Percentiles rank a stretch among this genome's conserved stretches.
These are phyloP conservation scores for Cladochytrium replicatum DNA, from an alignment of 192 early-diverging fungal genomes.

Conservation along the genomic window DNA sequence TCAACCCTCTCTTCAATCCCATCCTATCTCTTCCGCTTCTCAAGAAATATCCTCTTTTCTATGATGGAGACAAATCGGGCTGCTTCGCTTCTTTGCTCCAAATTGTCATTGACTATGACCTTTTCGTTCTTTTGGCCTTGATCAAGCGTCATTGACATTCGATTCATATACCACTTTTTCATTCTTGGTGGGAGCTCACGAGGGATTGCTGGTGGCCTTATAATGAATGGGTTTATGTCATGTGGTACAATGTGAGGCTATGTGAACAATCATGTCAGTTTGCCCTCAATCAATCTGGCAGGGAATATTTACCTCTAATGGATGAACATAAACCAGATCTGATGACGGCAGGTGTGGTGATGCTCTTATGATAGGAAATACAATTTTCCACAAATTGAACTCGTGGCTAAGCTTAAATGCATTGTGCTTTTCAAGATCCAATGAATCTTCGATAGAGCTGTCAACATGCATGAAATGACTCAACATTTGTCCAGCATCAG, in stretches of 20 bases:
- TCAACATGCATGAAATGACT: conserved; percentile 34
- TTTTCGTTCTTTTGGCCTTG: background rate
- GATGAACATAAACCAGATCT: conserved; percentile 24
- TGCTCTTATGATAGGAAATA: conserved; percentile 33
- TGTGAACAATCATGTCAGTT: background rate
- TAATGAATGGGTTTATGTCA: conserved; percentile 28
- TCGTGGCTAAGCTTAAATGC: conserved; percentile 27
- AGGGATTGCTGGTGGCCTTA: conserved; percentile 44
- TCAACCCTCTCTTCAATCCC: no score
- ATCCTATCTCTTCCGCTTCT: no score
- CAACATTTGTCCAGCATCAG: conserved; percentile 23
- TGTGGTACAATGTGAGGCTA: conserved; percentile 27
- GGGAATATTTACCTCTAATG: conserved; percentile 23
- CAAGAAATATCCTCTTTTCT: conserved; percentile 35
- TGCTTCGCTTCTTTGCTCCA: conserved; percentile 23
- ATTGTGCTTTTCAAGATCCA: conserved; percentile 21
- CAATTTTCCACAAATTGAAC: conserved; percentile 39
- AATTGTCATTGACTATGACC: background rate
- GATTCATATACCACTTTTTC: conserved; percentile 50
- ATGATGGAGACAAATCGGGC: conserved; percentile 26
- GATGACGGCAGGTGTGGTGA: conserved; percentile 24
- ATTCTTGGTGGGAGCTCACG: conserved; percentile 26
- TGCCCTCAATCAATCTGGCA: background rate
- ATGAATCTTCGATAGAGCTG: conserved; percentile 29
- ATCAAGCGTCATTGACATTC: conserved; percentile 43